Conservation (phyloP, 306 rosid genomes). For the Purshia tridentata region DNA sequence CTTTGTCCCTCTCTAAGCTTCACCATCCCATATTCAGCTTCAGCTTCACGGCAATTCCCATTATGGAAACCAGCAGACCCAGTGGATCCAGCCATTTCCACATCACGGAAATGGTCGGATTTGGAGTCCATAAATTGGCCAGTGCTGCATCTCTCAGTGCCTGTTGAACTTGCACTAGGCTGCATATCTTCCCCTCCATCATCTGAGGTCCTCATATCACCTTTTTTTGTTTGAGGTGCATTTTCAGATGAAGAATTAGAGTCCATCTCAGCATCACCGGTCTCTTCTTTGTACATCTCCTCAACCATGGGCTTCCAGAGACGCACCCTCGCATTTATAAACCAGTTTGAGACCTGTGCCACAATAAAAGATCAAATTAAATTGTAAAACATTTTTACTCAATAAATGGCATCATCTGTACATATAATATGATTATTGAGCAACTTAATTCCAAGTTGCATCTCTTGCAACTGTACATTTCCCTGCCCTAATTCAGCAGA, state of each 20-base stretch:
- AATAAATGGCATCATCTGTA: no score
- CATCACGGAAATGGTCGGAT: slow-evolving; percentile 39
- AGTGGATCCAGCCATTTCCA: slow-evolving; percentile 41
- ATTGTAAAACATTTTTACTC: neutral
- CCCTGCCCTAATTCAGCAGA: slow-evolving; percentile 1
- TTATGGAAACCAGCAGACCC: slow-evolving; percentile 37
- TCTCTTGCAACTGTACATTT: neutral
- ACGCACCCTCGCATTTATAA: slow-evolving; percentile 83
- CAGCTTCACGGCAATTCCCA: slow-evolving; percentile 30
- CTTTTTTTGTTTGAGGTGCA: slow-evolving; percentile 47
- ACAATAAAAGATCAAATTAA: neutral
- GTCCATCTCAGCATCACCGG: slow-evolving; percentile 56
- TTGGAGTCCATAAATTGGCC: slow-evolving; percentile 53
- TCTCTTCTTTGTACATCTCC: slow-evolving; percentile 86
- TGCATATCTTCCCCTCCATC: slow-evolving; percentile 54
- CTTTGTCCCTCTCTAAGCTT: slow-evolving; percentile 46
- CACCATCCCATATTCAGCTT: slow-evolving; percentile 38
- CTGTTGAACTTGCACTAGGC: slow-evolving; percentile 47
- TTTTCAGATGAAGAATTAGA: slow-evolving; percentile 68
- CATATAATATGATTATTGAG: neutral
- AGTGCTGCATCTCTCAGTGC: slow-evolving; percentile 43
- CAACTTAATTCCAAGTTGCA: neutral
- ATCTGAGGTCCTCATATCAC: slow-evolving; percentile 43
- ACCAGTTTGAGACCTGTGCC: slow-evolving; percentile 82
- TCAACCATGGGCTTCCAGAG: slow-evolving; percentile 94